Evolutionary conservation across 1,284 basidiomycete genomes (phyloP), one percentile per base, ranked within the genome.

Genomic region (Trichosporon ovoides): DNA sequence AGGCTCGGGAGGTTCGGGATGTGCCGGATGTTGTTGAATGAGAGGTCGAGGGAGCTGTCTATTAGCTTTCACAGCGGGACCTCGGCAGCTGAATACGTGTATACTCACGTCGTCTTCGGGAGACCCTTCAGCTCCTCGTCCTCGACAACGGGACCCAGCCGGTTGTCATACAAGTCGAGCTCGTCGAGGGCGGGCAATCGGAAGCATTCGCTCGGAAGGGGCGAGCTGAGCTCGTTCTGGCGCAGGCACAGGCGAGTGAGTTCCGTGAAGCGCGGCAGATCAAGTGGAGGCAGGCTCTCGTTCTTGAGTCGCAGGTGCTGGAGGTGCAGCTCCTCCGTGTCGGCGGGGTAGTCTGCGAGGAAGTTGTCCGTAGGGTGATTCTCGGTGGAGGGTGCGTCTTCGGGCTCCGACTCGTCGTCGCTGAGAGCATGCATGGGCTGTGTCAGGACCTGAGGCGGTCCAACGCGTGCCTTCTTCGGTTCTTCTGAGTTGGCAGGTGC

Each of bases 161-260:
- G 87, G 78, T 98, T 98, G 76, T 98, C 95, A 73, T 98, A 98
- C 62, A 98, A 71, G 77, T 98, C 95, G 53, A 98, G 77, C 61
- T 98, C 94, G 66, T 91, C 88, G 31, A 98, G 78, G 51, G 84
- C 81, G 12, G 74, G 81, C 53, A 97, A 76, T 28, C 79, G 77
- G 62, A 93, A 86, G 10, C 84, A 82, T 12, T 84, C 83, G 3
- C 82, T 79, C 54, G 91, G 85, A 31, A 98, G 80, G 43, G 81
- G 80, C 1, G 85, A 81, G 56, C 93, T 84, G 59, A 87, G 82
- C 34, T 73, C 72, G 76, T 98, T 98, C 77, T 98, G 94, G 24
- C 95, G 84, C 22, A 98, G 81, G 76, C 89, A 94, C 19, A 98
- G 81, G 55, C 85, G 83, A 78, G 84, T 85, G 52, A 94, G 80